Conservation (phyloP, 2,329 filamentous ascomycete species). For the Rhytidhysteron rufulum region DNA sequence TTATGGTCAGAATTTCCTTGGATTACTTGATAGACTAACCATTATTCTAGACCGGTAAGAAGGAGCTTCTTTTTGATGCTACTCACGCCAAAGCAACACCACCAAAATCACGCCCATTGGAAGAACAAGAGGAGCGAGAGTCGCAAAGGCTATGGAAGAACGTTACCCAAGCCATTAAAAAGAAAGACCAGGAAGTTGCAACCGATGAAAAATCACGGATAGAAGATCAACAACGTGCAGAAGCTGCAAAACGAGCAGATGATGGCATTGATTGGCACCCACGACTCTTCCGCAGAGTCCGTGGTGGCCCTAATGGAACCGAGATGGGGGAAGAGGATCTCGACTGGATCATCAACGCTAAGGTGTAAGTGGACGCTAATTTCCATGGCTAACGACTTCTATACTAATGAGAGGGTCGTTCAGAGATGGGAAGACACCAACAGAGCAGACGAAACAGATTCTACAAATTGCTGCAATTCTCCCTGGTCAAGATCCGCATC, state of each 20-base stretch:
- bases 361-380: slow-evolving; percentile 61
- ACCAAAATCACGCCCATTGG: slow-evolving; percentile 69
- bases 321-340: slow-evolving; percentile 84
- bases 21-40: not conserved
- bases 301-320: slow-evolving; percentile 63
- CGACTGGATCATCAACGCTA: slow-evolving; percentile 90
- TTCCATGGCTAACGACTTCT: slow-evolving; percentile 12
- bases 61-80: slow-evolving; percentile 86
- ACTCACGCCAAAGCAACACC: slow-evolving; percentile 70
- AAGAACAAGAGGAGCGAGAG: slow-evolving; percentile 85
- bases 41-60: slow-evolving; percentile 70
- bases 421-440: slow-evolving; percentile 62
- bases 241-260: slow-evolving; percentile 74
- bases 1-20: not conserved
- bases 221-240: slow-evolving; percentile 86
- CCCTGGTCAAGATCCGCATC: slow-evolving; percentile 63
- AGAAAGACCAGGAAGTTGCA: slow-evolving; percentile 79
- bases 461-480: slow-evolving; percentile 82
- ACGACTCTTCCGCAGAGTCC: slow-evolving; percentile 74
- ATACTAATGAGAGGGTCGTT: no score
- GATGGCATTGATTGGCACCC: slow-evolving; percentile 85
- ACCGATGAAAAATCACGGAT: slow-evolving; percentile 97
- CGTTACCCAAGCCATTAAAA: slow-evolving; percentile 76
- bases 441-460: slow-evolving; percentile 76
- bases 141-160: slow-evolving; percentile 83